Evolutionary conservation across 345 rosid species (phyloP).

Genomic region (Hibiscus trionum): DNA sequence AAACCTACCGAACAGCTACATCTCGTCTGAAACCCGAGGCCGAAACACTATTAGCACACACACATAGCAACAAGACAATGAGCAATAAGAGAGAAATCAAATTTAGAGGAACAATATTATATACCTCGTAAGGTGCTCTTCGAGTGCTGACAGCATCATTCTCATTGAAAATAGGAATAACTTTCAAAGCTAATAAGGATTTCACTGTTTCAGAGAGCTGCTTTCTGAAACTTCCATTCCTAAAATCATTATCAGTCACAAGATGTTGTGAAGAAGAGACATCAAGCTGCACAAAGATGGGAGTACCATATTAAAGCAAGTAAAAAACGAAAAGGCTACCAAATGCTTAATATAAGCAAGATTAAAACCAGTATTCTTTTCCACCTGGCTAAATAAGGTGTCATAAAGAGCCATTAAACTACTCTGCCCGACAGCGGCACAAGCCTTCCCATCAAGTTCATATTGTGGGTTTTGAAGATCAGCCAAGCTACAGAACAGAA

Average conservation of each 20-base stretch:
- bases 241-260: constrained; percentile 53
- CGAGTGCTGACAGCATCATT: constrained; percentile 59
- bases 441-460: constrained; percentile 53
- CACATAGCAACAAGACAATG: not conserved
- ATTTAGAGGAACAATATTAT: not conserved
- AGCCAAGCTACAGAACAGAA: constrained; percentile 33
- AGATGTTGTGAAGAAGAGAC: constrained; percentile 52
- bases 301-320: constrained; percentile 1
- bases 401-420: constrained; percentile 59
- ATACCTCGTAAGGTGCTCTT: constrained; percentile 56
- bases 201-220: constrained; percentile 42
- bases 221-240: constrained; percentile 37
- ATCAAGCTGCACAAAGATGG: constrained; percentile 41
- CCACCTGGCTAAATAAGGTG: constrained; percentile 44
- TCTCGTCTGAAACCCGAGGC: not conserved
- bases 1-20: not conserved
- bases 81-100: not conserved
- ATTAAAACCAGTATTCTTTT: not conserved
- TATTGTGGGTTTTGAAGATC: constrained; percentile 52
- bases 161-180: constrained; percentile 54
- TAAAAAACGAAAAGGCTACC: not conserved
- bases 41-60: not conserved
- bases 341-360: not conserved
- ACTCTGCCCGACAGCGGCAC: constrained; percentile 58
- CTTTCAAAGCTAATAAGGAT: constrained; percentile 36